Conservation (phyloP, 345 rosid species). For the Angophora floribunda region DNA sequence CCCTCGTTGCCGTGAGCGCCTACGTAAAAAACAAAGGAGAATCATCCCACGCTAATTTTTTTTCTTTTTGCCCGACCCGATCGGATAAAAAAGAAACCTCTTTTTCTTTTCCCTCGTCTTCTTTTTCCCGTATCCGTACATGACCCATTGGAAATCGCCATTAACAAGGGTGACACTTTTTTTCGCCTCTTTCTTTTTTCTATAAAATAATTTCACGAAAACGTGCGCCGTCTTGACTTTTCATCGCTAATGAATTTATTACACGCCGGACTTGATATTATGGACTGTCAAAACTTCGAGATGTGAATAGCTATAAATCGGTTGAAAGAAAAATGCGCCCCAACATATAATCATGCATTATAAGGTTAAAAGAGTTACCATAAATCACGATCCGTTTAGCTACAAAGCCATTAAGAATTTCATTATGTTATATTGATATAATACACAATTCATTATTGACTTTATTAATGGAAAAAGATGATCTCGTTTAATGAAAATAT, state of each 20-base stretch:
- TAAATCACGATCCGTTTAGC: neutral
- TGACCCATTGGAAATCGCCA: neutral
- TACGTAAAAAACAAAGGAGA: neutral
- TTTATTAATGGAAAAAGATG: neutral
- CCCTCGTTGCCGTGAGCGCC: neutral
- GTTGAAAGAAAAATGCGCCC: neutral
- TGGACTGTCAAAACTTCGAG: fast-evolving
- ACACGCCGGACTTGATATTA: fast-evolving
- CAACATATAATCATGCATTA: neutral
- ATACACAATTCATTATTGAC: fast-evolving
- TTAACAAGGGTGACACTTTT: neutral
- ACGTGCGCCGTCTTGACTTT: neutral
- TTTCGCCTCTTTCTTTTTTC: neutral
- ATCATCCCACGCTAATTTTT: neutral
- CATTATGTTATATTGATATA: fast-evolving
- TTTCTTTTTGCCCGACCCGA: neutral
- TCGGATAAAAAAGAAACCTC: neutral
- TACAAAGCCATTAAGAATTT: neutral
- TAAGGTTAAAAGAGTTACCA: neutral
- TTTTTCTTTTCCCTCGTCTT: neutral
- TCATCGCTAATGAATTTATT: neutral
- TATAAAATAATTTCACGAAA: neutral
- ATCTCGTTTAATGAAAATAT: fast-evolving
- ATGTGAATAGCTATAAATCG: fast-evolving
- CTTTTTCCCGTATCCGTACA: neutral